Evolutionary conservation across 306 rosid genomes (phyloP).

Genomic region (Gillenia trifoliata): DNA sequence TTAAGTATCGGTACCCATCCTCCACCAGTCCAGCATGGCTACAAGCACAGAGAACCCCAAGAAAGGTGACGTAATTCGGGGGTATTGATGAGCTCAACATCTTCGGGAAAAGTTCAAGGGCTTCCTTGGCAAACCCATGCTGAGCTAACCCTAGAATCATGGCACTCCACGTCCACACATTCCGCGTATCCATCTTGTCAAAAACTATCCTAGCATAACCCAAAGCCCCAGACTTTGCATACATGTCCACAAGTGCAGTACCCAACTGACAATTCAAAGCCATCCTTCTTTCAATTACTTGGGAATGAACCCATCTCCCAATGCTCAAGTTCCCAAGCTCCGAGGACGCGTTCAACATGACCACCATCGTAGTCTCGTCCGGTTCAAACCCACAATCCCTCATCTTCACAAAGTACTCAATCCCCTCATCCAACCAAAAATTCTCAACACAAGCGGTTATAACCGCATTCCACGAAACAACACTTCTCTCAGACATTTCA

Average conservation of each 20-base stretch:
- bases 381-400: slow-evolving; percentile 57
- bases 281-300: slow-evolving; percentile 55
- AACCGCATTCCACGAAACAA: slow-evolving; percentile 84
- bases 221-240: slow-evolving; percentile 72
- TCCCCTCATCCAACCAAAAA: slow-evolving; percentile 39
- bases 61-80: slow-evolving; percentile 79
- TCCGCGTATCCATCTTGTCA: slow-evolving; percentile 47
- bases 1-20: slow-evolving; percentile 55
- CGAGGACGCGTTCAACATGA: slow-evolving; percentile 57
- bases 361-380: slow-evolving; percentile 80
- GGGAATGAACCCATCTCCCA: slow-evolving; percentile 75
- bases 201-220: slow-evolving; percentile 54
- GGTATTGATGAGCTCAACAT: slow-evolving; percentile 38
- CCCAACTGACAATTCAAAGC: slow-evolving; percentile 56
- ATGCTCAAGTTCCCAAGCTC: slow-evolving; percentile 81
- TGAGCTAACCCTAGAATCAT: slow-evolving; percentile 88
- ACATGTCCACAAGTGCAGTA: slow-evolving; percentile 85
- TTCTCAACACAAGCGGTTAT: slow-evolving; percentile 72
- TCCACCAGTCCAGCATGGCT: slow-evolving; percentile 80
- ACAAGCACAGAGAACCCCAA: slow-evolving; percentile 85
- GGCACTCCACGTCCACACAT: slow-evolving; percentile 96
- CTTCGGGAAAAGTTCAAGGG: slow-evolving; percentile 48
- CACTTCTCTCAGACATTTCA: slow-evolving; percentile 54
- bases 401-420: slow-evolving; percentile 61
- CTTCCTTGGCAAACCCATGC: slow-evolving; percentile 76